Evolutionary conservation across 352 stramenopile species (phyloP).

Genomic region (Phytopythium boreale): DNA sequence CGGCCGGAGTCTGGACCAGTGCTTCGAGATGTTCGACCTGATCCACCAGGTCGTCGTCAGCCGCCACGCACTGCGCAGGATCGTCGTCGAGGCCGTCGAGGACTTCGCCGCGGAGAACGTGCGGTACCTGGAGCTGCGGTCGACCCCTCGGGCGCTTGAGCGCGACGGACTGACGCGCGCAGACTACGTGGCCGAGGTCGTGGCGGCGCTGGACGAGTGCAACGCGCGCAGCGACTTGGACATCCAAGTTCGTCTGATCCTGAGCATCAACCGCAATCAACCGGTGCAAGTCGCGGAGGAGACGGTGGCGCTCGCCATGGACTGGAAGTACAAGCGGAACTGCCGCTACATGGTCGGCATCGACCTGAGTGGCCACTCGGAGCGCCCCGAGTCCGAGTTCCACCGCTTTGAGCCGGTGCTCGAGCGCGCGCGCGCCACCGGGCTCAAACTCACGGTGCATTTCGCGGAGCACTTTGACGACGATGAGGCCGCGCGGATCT

Average conservation of each 20-base stretch:
- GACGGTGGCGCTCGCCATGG: conserved; percentile 53
- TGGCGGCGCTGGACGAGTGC: conserved; percentile 64
- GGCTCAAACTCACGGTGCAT: conserved; percentile 89
- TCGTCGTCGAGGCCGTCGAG: conserved; percentile 78
- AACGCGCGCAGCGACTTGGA: conserved; percentile 47
- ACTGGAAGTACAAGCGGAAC: conserved; percentile 38
- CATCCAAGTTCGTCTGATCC: conserved; percentile 71
- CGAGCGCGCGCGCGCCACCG: conserved; percentile 53
- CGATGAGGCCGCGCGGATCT: conserved; percentile 72
- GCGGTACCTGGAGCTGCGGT: conserved; percentile 83
- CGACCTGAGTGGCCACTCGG: conserved; percentile 85
- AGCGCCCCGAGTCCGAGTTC: conserved; percentile 80
- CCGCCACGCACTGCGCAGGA: conserved; percentile 49
- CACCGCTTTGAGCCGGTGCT: conserved; percentile 78
- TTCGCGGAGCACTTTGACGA: conserved; percentile 91
- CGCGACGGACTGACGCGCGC: conserved; percentile 46
- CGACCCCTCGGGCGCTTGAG: conserved; percentile 64
- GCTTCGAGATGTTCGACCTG: conserved; percentile 86
- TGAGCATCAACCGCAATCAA: conserved; percentile 84
- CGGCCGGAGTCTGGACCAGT: conserved; percentile 71
- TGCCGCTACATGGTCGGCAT: conserved; percentile 74
- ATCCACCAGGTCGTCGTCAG: conserved; percentile 84
- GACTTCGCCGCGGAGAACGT: conserved; percentile 82
- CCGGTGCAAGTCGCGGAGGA: conserved; percentile 57
- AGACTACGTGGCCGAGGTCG: conserved; percentile 74